Evolutionary conservation across 176 grass and related monocot genomes (phyloP), one percentile per base, ranked within the genome.

Genomic region (Luzula sylvatica): DNA sequence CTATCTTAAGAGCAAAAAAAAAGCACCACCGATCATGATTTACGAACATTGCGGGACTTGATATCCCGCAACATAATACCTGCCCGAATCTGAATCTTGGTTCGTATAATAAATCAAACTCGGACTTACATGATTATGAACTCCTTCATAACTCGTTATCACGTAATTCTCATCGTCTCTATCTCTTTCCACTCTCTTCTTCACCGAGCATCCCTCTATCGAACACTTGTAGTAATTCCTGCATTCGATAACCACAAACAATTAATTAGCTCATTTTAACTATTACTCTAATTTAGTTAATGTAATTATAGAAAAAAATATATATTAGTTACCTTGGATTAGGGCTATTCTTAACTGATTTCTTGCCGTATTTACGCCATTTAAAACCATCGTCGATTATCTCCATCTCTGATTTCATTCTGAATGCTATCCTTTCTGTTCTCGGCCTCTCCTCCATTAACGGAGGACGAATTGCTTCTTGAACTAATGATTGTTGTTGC

Each of bases 211-310:
- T 43, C 92, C 92, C 48, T 96, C 85, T 28, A 84, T 96, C 16
- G 92, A 96, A 65, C 92, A 96, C 64, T 82, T 67, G 58, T 90
- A 90, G 68, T 96, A 96, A 76, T 96, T 90, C 78, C 92, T 95
- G 76, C 42, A 22, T 27, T 16, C 29, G n/a, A 6, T 40, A 32
- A 23, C 4, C 3, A 7, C 5, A 14, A 1, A 19, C 46, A 2
- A 58, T 20, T 1, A 50, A 29, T 11, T 39, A 12, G 29, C 5
- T 21, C 49, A 20, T 8, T 26, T 26, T 15, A 1, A 19, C 28
- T 48, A 54, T 22, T 28, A 11, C 30, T 13, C 11, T 19, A 26
- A 43, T 45, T 15, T 54, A 13, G 9, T 19, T 27, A 38, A 51
- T 17, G 15, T 17, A 4, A 51, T 7, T 51, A 51, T 22, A 7